Evolutionary conservation across 2,329 filamentous ascomycete genomes (phyloP).

Genomic region (Sarocladiaceae sp.): DNA sequence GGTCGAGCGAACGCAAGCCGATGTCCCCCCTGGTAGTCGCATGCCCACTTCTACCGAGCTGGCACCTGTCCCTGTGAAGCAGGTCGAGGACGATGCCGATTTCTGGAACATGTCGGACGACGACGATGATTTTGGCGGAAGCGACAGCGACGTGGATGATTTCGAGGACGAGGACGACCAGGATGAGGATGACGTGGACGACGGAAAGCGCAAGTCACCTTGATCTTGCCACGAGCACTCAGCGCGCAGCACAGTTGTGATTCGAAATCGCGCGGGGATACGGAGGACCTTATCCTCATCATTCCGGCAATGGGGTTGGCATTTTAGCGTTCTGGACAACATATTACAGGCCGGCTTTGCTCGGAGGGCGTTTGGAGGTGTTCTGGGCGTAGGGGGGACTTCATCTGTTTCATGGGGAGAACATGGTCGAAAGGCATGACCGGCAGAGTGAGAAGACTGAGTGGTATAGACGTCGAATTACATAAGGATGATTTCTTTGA

Average conservation of each 20-base stretch:
- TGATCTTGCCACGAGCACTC: not conserved
- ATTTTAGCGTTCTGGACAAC: conserved; percentile 6
- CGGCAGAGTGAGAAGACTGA: too few species aligned
- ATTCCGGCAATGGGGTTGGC: not conserved
- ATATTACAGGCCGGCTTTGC: not conserved
- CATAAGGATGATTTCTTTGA: too few species aligned
- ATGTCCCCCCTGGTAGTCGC: conserved; percentile 71
- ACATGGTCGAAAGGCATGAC: too few species aligned
- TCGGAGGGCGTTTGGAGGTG: not conserved
- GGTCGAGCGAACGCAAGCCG: conserved; percentile 66
- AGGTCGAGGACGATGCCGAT: conserved; percentile 62
- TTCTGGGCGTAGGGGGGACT: not conserved
- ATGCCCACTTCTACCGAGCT: conserved; percentile 73
- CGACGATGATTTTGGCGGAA: conserved; percentile 72
- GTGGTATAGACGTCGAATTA: too few species aligned
- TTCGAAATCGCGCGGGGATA: not conserved
- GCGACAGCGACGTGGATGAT: conserved; percentile 60
- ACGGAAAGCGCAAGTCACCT: conserved; percentile 23
- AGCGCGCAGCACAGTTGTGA: not conserved
- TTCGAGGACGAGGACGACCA: conserved; percentile 53
- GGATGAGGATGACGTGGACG: conserved; percentile 42
- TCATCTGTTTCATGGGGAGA: too few species aligned
- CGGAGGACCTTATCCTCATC: too few species aligned
- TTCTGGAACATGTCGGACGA: conserved; percentile 77
- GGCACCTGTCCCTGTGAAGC: conserved; percentile 53